A percentile compares a stretch with the other conserved stretches of the same genome.
These are phyloP conservation scores for Cyclotella atomus DNA, from an alignment of 108 stramenopile species.

Conservation along the genomic window DNA sequence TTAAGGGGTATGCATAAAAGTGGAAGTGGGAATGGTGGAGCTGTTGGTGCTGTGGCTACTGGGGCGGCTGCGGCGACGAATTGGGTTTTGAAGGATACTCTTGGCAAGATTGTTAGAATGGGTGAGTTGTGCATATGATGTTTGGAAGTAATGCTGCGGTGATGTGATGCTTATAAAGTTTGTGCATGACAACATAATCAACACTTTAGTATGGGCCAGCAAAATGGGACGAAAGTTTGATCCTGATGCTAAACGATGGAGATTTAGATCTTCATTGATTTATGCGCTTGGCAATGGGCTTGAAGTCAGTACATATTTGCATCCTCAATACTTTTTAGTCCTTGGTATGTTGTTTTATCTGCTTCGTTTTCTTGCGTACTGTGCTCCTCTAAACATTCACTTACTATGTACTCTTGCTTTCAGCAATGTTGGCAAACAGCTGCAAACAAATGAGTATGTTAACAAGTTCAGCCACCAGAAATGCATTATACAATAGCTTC, in stretches of 20 bases:
- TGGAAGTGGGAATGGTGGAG: not conserved
- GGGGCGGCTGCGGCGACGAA: slow-evolving; percentile 89
- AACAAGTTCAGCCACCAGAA: slow-evolving; percentile 88
- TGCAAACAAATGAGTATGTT: slow-evolving; percentile 94
- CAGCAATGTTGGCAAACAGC: slow-evolving; percentile 87
- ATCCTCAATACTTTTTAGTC: slow-evolving; percentile 81
- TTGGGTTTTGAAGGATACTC: slow-evolving; percentile 95
- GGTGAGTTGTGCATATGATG: not conserved
- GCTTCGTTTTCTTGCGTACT: too few relatives aligned
- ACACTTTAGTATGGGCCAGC: slow-evolving; percentile 94
- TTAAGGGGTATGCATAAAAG: slow-evolving; percentile 72
- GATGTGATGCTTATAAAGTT: too few relatives aligned
- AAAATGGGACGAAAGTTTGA: slow-evolving; percentile 94
- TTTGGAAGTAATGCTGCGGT: too few relatives aligned
- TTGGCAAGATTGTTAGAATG: slow-evolving; percentile 91
- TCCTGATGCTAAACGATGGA: slow-evolving; percentile 94
- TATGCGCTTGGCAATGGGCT: slow-evolving; percentile 89
- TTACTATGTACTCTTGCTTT: not conserved
- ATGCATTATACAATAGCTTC: slow-evolving; percentile 91
- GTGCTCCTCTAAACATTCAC: too few relatives aligned
- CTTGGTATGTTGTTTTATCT: slow-evolving; percentile 39
- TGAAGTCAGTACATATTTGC: slow-evolving; percentile 88
- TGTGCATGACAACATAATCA: too few relatives aligned
- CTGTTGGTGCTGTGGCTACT: slow-evolving; percentile 23
- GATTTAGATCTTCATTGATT: slow-evolving; percentile 80